Evolutionary conservation across 2,329 filamentous ascomycete genomes (phyloP).

Genomic region (Salinomyces thailandicus): DNA sequence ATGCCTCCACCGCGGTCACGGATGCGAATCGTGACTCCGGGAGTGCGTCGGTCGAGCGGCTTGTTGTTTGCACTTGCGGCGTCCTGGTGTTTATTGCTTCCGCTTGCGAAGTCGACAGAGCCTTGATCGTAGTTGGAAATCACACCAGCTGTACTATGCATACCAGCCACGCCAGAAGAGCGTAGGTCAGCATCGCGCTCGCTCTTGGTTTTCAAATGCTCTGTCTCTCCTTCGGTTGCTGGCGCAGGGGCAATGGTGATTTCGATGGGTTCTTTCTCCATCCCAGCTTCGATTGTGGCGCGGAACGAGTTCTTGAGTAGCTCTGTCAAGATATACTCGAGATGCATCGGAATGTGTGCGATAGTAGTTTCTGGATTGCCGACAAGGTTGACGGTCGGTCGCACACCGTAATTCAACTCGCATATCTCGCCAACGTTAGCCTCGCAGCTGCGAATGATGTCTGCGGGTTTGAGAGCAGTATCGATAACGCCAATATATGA

Average conservation of each 20-base stretch:
- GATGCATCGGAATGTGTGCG: conserved; percentile 86
- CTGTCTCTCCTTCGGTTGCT: conserved; percentile 31
- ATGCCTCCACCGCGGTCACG: conserved; percentile 94
- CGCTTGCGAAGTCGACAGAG: conserved; percentile 25
- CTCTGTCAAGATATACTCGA: conserved; percentile 96
- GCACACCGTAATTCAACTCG: conserved; percentile 86
- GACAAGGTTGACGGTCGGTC: conserved; percentile 69
- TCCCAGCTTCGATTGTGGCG: conserved; percentile 77
- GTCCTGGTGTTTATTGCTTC: conserved; percentile 13
- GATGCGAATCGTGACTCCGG: conserved; percentile 89
- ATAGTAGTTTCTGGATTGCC: conserved; percentile 82
- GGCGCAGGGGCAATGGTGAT: conserved; percentile 76
- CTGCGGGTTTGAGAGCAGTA: conserved; percentile 71
- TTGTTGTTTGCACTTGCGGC: conserved; percentile 30
- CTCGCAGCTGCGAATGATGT: conserved; percentile 73
- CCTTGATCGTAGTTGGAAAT: conserved; percentile 29
- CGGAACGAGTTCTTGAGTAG: conserved; percentile 94
- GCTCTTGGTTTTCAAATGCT: conserved; percentile 11
- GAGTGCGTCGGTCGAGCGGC: conserved; percentile 43
- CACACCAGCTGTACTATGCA: conserved; percentile 7
- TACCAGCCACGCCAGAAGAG: neutral
- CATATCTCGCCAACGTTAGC: conserved; percentile 92
- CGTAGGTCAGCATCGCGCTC: conserved; percentile 5
- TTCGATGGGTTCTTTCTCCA: conserved; percentile 70
- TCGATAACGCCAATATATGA: conserved; percentile 94